A percentile compares a stretch with the other conserved stretches of the same genome.
These are phyloP conservation scores for Primulina huaijiensis DNA, from an alignment of 257 asterid genomes.

Conservation along the genomic window DNA sequence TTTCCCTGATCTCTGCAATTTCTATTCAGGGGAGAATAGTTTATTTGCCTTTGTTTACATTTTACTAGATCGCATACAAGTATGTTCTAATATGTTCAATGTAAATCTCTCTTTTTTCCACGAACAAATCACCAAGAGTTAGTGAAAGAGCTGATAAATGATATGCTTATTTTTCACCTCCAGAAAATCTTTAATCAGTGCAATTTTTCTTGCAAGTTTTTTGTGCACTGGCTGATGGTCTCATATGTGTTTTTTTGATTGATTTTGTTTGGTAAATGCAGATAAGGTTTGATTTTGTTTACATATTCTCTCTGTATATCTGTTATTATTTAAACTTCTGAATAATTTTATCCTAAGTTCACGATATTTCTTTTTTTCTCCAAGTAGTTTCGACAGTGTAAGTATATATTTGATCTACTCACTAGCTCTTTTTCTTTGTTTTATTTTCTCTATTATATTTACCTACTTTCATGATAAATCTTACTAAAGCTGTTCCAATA, in stretches of 20 bases:
- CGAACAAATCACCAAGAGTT: background rate
- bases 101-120: background rate
- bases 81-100: background rate
- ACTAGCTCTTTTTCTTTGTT: background rate
- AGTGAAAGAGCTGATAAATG: background rate
- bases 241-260: background rate
- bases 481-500: background rate
- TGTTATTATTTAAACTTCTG: background rate
- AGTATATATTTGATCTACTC: background rate
- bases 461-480: conserved; percentile 19
- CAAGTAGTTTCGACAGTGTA: background rate
- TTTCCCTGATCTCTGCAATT: conserved; percentile 4
- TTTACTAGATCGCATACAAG: background rate
- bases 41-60: background rate
- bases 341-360: conserved; percentile 15
- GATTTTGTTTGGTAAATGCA: background rate
- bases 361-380: conserved; percentile 19
- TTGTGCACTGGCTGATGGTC: background rate
- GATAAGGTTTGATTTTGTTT: background rate
- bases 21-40: conserved; percentile 5
- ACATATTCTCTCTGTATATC: background rate
- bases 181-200: too few species aligned
- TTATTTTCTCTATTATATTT: conserved; percentile 3
- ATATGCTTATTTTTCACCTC: background rate
- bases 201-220: background rate